Evolutionary conservation across 345 rosid genomes (phyloP), one percentile per base, ranked within the genome.

Genomic region (Aquilaria malaccensis): DNA sequence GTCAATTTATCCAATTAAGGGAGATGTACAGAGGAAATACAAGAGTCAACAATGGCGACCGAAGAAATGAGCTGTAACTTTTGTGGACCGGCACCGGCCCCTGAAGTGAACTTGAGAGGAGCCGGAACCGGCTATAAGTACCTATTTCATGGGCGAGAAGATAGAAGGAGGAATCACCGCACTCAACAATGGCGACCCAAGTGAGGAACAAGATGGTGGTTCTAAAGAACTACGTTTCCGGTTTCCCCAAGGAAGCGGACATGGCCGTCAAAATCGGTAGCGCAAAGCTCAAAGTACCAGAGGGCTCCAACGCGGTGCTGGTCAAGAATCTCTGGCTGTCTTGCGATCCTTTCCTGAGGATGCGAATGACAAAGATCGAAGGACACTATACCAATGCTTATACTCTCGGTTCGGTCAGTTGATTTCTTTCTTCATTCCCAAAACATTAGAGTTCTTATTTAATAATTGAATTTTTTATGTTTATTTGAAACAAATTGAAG

Each of bases 321-420:
- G 72, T 84, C 50, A 84, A 84, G 79, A 84, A 82, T 71, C 77
- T 84, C 11, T 82, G 69, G 68, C 65, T 84, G 67, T 84, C 95
- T 2, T 84, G 90, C 15, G 90, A 87, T 73, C 95, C 88, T 0
- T 76, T 71, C 70, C 78, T 81, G 82, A 51, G 82, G 1, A 66
- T 60, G 13, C 76, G 74, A 48, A 78, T 78, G 85, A 61, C 60
- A 31, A 58, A 62, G 59, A 71, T 64, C 13, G 74, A 53, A 55
- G 69, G 15, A 61, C 62, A 48, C 59, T 70, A 52, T 2, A 4
- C 2, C n/a, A 56, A 62, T 3, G 55, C 77, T 4, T 80, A 62
- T 55, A 43, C 13, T 29, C 78, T 65, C 51, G 79, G 73, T 48
- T 76, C 68, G 74, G 86, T 67, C 66, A 65, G 54, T 54, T 7